Evolutionary conservation across 768 basidiomycete genomes (phyloP).

Genomic region (Hirschioporus abietinus): DNA sequence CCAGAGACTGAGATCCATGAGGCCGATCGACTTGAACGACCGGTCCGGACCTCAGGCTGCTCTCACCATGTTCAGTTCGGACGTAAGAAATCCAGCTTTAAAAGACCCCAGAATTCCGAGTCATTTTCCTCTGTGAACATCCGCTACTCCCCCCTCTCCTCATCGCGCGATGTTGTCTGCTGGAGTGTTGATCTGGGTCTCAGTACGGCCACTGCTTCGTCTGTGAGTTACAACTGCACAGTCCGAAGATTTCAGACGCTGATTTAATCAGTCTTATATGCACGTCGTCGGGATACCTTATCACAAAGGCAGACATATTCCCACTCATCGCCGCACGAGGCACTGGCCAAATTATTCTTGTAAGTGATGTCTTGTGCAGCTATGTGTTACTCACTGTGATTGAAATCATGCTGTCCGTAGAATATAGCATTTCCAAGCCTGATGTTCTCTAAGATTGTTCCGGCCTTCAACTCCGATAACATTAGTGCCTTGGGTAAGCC

Average conservation of each 20-base stretch:
- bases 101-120: background rate
- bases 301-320: constrained; percentile 59
- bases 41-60: background rate
- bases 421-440: constrained; percentile 61
- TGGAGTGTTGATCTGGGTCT: constrained; percentile 57
- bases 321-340: constrained; percentile 53
- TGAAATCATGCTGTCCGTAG: constrained; percentile 8
- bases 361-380: constrained; percentile 16
- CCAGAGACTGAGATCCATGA: background rate
- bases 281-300: constrained; percentile 46
- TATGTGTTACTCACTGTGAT: background rate
- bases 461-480: constrained; percentile 56
- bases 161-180: constrained; percentile 20
- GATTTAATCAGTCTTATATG: constrained; percentile 46
- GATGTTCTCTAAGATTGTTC: constrained; percentile 69
- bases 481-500: constrained; percentile 45
- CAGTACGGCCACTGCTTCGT: constrained; percentile 52
- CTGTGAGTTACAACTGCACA: constrained; percentile 36
- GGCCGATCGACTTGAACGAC: background rate
- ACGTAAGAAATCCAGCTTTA: background rate
- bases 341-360: constrained; percentile 56
- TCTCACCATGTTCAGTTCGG: background rate
- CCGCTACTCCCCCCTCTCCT: background rate
- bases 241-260: constrained; percentile 8
- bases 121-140: background rate